Evolutionary conservation across 163 green algal genomes (phyloP), one percentile per base, ranked within the genome.

Genomic region (Scenedesmus sp.): DNA sequence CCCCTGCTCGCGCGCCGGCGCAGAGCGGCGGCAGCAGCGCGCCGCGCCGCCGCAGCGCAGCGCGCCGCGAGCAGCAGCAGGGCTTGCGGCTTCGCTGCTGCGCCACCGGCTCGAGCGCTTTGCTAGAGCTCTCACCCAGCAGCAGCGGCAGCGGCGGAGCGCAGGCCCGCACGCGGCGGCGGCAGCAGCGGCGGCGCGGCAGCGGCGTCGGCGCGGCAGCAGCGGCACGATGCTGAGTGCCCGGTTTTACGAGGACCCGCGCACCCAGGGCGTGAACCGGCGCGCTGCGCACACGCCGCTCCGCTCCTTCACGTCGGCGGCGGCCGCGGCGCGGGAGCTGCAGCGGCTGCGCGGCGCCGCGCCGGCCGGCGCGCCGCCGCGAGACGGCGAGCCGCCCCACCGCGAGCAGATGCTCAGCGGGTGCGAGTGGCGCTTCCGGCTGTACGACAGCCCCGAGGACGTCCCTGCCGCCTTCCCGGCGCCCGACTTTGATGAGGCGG

Each of bases 221-320:
- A 47, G 39, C 39, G 39, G 7, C 39, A 47, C n/a, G n/a, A 47
- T 47, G 39, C 10, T 10, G 39, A 10, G 7, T 10, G 39, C 39
- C 39, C 82, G 60, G 6, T 87, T 94, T 33, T 97, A 91, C 91
- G 87, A 96, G 74, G 92, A 94, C 51, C 92, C 92, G 0, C 44
- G 70, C 0, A 74, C 93, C 0, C 89, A 89, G n/a, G 83, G 74
- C 15, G 87, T 94, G 24, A 95, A 96, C 79, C 93, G 91, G 58
- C 71, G 87, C 0, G 24, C 28, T 0, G 45, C 81, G 0, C 93
- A 96, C 50, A 88, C 87, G 0, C 86, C 90, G 1, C 79, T 96
- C 29, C 75, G 84, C 0, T 92, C 88, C 31, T 91, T 88, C 53
- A 70, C 42, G 0, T 67, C 76, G 4, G 29, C 71, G 1, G 31